A percentile compares a stretch with the other conserved stretches of the same genome.
Evolutionary conservation across 2,329 filamentous ascomycete species (phyloP).

Genomic region (Claviceps fusiformis): DNA sequence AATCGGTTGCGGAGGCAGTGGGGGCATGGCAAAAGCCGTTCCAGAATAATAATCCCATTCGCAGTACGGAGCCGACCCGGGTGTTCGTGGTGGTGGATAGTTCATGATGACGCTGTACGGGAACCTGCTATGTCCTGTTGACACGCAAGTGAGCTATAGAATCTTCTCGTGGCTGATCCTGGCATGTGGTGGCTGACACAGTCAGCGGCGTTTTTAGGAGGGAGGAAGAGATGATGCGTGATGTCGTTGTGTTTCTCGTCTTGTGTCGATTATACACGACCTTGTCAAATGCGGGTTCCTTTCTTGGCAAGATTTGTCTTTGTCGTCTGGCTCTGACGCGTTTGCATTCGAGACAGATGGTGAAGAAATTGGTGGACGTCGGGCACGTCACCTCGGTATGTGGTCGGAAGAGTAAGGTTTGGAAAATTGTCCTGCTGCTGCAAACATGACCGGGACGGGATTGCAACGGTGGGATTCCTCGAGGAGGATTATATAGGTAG

Average conservation of each 20-base stretch:
- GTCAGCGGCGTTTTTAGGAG: background rate
- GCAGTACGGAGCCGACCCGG: constrained; percentile 33
- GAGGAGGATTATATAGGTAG: constrained; percentile 13
- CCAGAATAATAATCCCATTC: constrained; percentile 41
- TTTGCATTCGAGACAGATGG: constrained; percentile 4
- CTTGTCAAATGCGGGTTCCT: background rate
- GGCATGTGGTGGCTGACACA: constrained; percentile 7
- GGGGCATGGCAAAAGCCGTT: constrained; percentile 41
- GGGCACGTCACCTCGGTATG: constrained; percentile 47
- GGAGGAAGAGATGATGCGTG: background rate
- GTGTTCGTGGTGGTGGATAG: constrained; percentile 26
- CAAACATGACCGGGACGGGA: constrained; percentile 37
- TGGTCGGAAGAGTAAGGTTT: constrained; percentile 45
- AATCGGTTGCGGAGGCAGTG: constrained; percentile 41
- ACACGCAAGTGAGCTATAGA: constrained; percentile 12
- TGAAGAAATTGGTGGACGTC: constrained; percentile 30
- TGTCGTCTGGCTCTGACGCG: background rate
- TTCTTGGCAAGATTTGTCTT: background rate
- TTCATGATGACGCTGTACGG: constrained; percentile 22
- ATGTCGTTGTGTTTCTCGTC: constrained; percentile 1
- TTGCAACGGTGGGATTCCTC: constrained; percentile 17
- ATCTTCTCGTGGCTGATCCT: background rate
- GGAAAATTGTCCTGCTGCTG: constrained; percentile 38
- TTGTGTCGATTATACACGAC: background rate
- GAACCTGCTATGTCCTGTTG: constrained; percentile 20